Evolutionary conservation across 225 moss, liverwort and hornwort species (phyloP), one percentile per base, ranked within the genome.

Genomic region (Rhytidiadelphus loreus): DNA sequence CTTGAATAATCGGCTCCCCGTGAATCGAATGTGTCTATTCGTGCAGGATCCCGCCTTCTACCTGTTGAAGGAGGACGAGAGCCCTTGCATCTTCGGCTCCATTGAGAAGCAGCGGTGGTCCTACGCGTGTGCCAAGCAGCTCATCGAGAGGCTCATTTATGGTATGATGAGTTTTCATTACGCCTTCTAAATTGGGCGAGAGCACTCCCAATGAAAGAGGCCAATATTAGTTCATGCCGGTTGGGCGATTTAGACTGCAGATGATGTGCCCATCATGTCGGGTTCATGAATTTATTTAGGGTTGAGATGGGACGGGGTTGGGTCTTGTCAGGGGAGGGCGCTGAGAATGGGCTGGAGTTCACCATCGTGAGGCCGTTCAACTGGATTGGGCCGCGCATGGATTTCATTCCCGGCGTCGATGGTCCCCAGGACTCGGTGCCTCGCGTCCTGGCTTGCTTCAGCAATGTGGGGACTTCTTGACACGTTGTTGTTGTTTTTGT

Each of bases 381-480:
- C 86, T 92, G 93, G 93, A 93, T 95, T 13, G 93, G 88, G 4
- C 88, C 88, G 58, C 88, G 88, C 83, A 96, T 95, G 95, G 95
- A 95, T 82, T 93, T 95, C 89, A 95, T 95, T 83, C 95, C 95
- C 22, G 95, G 95, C 16, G 93, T 96, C 2, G 95, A 96, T 80
- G 93, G 93, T 12, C 95, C 95, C 4, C 93, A 79, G 26, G 95
- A 96, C 65, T 92, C 92, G 41, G 92, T 96, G 43, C 95, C 95
- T 56, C 90, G 95, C 77, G 95, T 95, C 57, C 88, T 95, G 80
- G 95, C 95, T 48, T 94, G 94, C 88, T 95, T 95, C 85, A 96
- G 95, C 93, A 93, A 88, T 86, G 95, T 95, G 48, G 35, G 82
- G 11, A 44, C 64, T 1, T 9, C 59, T 44, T 10, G 81, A 15